Evolutionary conservation across 352 stramenopile genomes (phyloP).

Genomic region (Salisapilia sapeloensis): DNA sequence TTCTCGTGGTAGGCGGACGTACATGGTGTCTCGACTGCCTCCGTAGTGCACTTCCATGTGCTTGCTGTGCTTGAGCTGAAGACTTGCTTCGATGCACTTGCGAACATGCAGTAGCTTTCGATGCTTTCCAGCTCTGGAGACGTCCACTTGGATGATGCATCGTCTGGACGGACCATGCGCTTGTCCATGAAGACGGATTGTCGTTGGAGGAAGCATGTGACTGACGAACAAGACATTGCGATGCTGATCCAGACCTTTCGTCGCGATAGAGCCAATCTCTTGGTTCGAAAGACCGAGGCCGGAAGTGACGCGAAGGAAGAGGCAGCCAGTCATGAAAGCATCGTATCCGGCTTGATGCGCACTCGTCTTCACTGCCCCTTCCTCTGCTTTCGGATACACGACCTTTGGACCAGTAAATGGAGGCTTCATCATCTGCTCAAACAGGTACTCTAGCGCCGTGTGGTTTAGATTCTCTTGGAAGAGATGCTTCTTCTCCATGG

Average conservation of each 20-base stretch:
- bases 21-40: conserved; percentile 23
- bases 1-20: conserved; percentile 21
- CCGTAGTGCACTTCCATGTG: conserved; percentile 33
- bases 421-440: conserved; percentile 27
- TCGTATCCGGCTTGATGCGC: conserved; percentile 66
- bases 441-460: conserved; percentile 48
- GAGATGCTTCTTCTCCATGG: conserved; percentile 42
- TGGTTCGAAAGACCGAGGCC: conserved; percentile 40
- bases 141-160: no score
- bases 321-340: conserved; percentile 60
- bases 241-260: conserved; percentile 12
- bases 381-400: conserved; percentile 7
- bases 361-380: conserved; percentile 11
- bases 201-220: conserved; percentile 34
- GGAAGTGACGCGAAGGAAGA: conserved; percentile 50
- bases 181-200: conserved; percentile 22
- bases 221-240: conserved; percentile 34
- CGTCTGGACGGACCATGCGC: no score
- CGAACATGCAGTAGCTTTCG: no score
- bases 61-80: conserved; percentile 24
- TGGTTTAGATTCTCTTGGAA: conserved; percentile 41
- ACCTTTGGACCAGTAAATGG: conserved; percentile 46
- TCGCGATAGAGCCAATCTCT: conserved; percentile 14
- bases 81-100: conserved; percentile 31
- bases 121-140: no score